A percentile compares a stretch with the other conserved stretches of the same genome.
phyloP scores from a whole-genome alignment of 2,329 filamentous ascomycete species.

The Epichloe sylvatica region DNA sequence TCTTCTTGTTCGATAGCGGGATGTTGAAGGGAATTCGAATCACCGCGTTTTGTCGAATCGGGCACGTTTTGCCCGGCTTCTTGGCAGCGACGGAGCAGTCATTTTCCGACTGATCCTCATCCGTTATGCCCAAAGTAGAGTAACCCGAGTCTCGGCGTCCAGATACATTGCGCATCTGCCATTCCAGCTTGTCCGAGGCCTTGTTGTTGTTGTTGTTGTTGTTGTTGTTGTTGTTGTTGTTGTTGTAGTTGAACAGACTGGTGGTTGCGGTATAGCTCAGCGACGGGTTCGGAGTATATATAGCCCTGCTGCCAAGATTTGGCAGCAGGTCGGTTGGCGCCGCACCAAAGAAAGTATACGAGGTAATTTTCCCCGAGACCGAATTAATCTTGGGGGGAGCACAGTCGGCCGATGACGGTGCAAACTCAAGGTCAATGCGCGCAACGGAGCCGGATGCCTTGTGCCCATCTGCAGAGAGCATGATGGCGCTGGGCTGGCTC shows the following conservation, averaged over 20 bases:
- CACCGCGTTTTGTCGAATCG: slow-evolving; percentile 26
- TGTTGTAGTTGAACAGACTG: slow-evolving; percentile 20
- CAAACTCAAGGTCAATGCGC: slow-evolving; percentile 33
- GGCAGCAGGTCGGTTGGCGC: slow-evolving; percentile 32
- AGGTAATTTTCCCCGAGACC: slow-evolving; percentile 35
- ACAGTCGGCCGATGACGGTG: slow-evolving; percentile 28
- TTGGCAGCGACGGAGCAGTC: slow-evolving; percentile 13
- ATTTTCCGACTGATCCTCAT: slow-evolving; percentile 22
- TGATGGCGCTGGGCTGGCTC: slow-evolving; percentile 32
- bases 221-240: slow-evolving; percentile 12
- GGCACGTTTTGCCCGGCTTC: slow-evolving; percentile 16
- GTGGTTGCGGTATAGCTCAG: slow-evolving; percentile 33
- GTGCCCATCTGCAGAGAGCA: slow-evolving; percentile 36
- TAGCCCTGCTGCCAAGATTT: slow-evolving; percentile 33
- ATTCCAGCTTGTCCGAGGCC: slow-evolving; percentile 22
- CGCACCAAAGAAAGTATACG: slow-evolving; percentile 38
- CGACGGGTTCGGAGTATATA: slow-evolving; percentile 26
- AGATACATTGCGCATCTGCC: slow-evolving; percentile 25
- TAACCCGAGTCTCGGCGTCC: slow-evolving; percentile 41
- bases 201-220: slow-evolving; percentile 11
- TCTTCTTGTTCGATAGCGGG: slow-evolving; percentile 32
- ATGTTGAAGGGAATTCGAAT: slow-evolving; percentile 35
- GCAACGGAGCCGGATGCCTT: slow-evolving; percentile 28
- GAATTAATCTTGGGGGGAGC: slow-evolving; percentile 36
- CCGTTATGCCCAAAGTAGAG: slow-evolving; percentile 25